Evolutionary conservation across 1,284 basidiomycete genomes (phyloP).

Genomic region (Microbotryum lychnidis-dioicae): DNA sequence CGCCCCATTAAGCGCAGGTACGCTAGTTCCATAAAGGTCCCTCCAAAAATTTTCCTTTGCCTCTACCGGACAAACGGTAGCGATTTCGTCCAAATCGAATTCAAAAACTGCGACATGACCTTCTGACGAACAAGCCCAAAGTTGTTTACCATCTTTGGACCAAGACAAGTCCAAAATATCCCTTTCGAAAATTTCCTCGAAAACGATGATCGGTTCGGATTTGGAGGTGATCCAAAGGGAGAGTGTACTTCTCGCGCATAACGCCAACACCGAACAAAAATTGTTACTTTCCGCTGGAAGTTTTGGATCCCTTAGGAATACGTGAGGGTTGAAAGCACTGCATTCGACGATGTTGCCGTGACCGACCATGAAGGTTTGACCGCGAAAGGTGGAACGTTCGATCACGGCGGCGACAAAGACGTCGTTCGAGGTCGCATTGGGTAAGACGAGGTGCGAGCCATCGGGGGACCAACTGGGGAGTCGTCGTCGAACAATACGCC

Average conservation of each 20-base stretch:
- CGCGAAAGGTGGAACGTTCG: conserved; percentile 61
- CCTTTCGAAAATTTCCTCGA: conserved; percentile 86
- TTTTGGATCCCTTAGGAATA: conserved; percentile 68
- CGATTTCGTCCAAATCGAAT: conserved; percentile 71
- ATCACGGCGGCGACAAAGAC: conserved; percentile 97
- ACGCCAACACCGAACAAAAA: conserved; percentile 71
- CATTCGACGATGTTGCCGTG: conserved; percentile 92
- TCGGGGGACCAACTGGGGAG: conserved; percentile 86
- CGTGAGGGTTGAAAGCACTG: conserved; percentile 81
- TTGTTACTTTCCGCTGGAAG: conserved; percentile 61
- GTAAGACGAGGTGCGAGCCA: conserved; percentile 92
- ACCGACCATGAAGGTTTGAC: conserved; percentile 81
- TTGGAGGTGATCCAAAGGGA: conserved; percentile 91
- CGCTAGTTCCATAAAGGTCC: conserved; percentile 40
- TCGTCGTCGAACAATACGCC: no score
- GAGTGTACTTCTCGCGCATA: conserved; percentile 63
- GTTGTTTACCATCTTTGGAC: conserved; percentile 81
- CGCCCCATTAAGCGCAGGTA: no score
- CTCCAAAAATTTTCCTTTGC: conserved; percentile 67
- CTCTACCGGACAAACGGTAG: conserved; percentile 66
- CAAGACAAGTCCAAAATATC: conserved; percentile 94
- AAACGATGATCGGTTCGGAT: conserved; percentile 79
- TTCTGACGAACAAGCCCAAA: conserved; percentile 93
- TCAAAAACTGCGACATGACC: conserved; percentile 82
- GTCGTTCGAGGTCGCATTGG: conserved; percentile 94